Percentiles rank a stretch among this genome's conserved stretches.
Conservation (phyloP, 371 early-diverging fungal genomes). For the Syncephalis plumigaleata region DNA sequence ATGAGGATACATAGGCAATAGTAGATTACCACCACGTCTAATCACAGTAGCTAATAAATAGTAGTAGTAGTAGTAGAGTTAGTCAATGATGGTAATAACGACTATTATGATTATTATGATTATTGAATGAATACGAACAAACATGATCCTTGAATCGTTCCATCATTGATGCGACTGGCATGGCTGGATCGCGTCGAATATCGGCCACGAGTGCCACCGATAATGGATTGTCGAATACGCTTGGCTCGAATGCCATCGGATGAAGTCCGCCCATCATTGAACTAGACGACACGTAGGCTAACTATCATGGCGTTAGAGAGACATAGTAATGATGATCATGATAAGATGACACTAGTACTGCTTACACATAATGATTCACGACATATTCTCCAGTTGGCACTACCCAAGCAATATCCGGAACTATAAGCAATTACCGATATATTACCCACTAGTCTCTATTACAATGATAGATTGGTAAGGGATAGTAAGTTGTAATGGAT, state of each 20-base stretch:
- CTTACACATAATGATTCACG: constrained; percentile 3
- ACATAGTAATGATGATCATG: no score
- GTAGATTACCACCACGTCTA: constrained; percentile 40
- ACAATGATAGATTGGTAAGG: neutral
- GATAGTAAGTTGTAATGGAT: constrained; percentile 6
- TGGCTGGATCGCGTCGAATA: constrained; percentile 8
- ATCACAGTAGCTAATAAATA: constrained; percentile 24
- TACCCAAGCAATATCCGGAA: constrained; percentile 13
- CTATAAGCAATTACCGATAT: constrained; percentile 12
- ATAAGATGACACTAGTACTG: no score
- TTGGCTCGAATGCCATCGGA: neutral
- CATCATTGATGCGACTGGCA: constrained; percentile 11
- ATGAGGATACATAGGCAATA: constrained; percentile 45
- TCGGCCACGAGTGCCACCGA: constrained; percentile 24
- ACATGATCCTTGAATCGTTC: constrained; percentile 12
- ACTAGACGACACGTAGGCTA: neutral
- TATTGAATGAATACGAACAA: constrained; percentile 1
- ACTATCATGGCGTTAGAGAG: constrained; percentile 5
- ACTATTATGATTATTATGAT: no score
- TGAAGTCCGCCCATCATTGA: neutral
- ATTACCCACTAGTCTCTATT: constrained; percentile 11
- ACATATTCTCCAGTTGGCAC: constrained; percentile 14
- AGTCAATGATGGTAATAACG: no score
- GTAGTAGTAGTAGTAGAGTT: neutral
- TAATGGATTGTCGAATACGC: neutral